Evolutionary conservation across 2,329 filamentous ascomycete species (phyloP).

Genomic region (Hirsutella rhossiliensis): DNA sequence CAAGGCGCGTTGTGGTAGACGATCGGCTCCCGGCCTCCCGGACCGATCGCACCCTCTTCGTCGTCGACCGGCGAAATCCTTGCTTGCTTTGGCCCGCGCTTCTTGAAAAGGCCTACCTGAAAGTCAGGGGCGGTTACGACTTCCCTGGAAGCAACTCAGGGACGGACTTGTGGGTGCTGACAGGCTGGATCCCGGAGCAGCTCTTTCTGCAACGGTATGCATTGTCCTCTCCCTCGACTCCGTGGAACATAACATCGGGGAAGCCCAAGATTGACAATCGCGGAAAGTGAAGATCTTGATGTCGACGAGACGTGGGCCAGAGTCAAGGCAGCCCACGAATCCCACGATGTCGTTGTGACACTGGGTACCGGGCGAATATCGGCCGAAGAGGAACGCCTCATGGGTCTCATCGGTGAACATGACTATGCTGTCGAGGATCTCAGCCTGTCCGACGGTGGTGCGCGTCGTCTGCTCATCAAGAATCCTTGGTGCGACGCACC

Average conservation of each 20-base stretch:
- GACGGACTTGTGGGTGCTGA: slow-evolving; percentile 85
- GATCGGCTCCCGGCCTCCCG: slow-evolving; percentile 73
- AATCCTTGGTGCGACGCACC: slow-evolving; percentile 89
- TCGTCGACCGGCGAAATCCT: slow-evolving; percentile 74
- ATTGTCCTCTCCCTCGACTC: background rate
- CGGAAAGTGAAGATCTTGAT: slow-evolving; percentile 59
- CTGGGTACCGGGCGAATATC: slow-evolving; percentile 81
- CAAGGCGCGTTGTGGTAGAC: slow-evolving; percentile 76
- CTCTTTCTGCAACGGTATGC: slow-evolving; percentile 67
- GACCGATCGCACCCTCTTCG: slow-evolving; percentile 66
- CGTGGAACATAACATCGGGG: background rate
- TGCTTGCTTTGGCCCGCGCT: slow-evolving; percentile 83
- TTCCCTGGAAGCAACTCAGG: slow-evolving; percentile 96
- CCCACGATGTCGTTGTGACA: slow-evolving; percentile 75
- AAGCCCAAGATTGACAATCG: background rate
- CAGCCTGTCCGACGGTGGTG: slow-evolving; percentile 43
- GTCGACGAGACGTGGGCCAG: slow-evolving; percentile 66
- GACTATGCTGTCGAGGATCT: slow-evolving; percentile 88
- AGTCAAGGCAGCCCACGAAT: slow-evolving; percentile 60
- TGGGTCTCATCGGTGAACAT: slow-evolving; percentile 81
- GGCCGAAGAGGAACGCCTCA: slow-evolving; percentile 59
- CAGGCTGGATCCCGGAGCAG: slow-evolving; percentile 95
- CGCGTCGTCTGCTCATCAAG: slow-evolving; percentile 67
- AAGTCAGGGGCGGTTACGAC: slow-evolving; percentile 90
- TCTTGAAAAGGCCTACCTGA: slow-evolving; percentile 91